phyloP scores from a whole-genome alignment of 345 rosid genomes.

The Gossypium sturtianum region DNA sequence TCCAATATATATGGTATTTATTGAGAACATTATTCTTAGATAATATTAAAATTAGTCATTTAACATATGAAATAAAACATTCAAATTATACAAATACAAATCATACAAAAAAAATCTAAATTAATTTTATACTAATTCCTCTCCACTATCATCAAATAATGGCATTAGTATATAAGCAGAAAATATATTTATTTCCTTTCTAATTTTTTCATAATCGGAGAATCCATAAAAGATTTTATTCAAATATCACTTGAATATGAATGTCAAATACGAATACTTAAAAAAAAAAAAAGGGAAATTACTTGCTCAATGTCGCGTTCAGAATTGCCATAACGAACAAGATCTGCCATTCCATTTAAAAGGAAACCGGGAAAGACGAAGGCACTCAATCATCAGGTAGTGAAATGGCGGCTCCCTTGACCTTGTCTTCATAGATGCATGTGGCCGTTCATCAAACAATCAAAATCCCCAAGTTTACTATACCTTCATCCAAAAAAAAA shows the following conservation, averaged over 20 bases:
- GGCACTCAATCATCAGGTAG: conserved; percentile 49
- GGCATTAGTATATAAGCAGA: too few relatives aligned
- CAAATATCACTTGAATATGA: too few relatives aligned
- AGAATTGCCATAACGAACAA: conserved; percentile 58
- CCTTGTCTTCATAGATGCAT: conserved; percentile 87
- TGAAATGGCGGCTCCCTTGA: conserved; percentile 52
- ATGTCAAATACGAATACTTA: too few relatives aligned
- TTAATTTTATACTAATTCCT: too few relatives aligned
- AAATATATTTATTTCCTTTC: too few relatives aligned
- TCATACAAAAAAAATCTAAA: too few relatives aligned
- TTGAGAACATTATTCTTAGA: not conserved
- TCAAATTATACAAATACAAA: too few relatives aligned
- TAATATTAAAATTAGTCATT: too few relatives aligned
- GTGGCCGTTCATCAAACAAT: conserved; percentile 35
- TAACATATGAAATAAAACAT: too few relatives aligned
- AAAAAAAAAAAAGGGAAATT: not conserved
- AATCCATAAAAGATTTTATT: too few relatives aligned
- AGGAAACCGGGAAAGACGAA: conserved; percentile 36
- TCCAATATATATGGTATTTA: not conserved
- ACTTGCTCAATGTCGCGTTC: conserved; percentile 91
- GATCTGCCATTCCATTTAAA: conserved; percentile 99
- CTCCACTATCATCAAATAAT: too few relatives aligned
- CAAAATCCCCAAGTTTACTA: not conserved
- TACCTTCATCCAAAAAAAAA: not conserved
- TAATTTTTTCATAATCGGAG: too few relatives aligned